phyloP scores from a whole-genome alignment of 75 land plant species.

The Selaginella moellendorffii region DNA sequence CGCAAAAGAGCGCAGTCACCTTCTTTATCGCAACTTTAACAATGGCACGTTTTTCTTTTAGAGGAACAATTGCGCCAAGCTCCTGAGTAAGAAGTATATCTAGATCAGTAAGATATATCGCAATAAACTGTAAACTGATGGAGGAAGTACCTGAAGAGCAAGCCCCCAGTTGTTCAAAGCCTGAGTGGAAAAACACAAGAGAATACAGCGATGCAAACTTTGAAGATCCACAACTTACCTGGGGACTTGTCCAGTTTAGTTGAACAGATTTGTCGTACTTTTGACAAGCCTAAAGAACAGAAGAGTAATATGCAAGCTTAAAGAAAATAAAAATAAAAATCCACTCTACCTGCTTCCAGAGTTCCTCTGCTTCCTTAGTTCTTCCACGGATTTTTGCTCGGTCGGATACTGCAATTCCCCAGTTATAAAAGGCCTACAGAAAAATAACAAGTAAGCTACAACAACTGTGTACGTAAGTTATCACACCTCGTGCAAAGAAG shows the following conservation, averaged over 20 bases:
- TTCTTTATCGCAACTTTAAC: conserved; percentile 80
- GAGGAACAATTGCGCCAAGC: conserved; percentile 92
- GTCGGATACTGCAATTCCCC: conserved; percentile 98
- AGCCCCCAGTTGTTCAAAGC: conserved; percentile 99
- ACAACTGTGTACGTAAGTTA: background rate
- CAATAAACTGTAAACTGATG: no score
- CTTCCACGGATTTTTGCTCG: conserved; percentile 96
- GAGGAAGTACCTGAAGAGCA: conserved; percentile 65
- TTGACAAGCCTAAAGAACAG: conserved; percentile 62
- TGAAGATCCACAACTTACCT: conserved; percentile 31
- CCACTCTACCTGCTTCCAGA: conserved; percentile 80
- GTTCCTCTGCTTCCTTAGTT: conserved; percentile 91
- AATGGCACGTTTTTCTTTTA: conserved; percentile 68
- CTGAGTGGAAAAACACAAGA: conserved; percentile 25
- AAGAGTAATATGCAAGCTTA: background rate
- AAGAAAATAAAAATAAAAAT: background rate
- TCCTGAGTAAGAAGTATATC: conserved; percentile 34
- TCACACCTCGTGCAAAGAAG: conserved; percentile 80
- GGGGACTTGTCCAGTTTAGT: conserved; percentile 97
- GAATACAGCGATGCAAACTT: background rate
- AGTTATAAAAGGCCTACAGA: conserved; percentile 81
- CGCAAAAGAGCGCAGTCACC: conserved; percentile 35
- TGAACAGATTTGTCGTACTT: conserved; percentile 94
- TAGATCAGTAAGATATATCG: no score
- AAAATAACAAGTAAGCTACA: background rate